Conservation (phyloP, 177 flowering plant genomes). For the Vitis hybrid region DNA sequence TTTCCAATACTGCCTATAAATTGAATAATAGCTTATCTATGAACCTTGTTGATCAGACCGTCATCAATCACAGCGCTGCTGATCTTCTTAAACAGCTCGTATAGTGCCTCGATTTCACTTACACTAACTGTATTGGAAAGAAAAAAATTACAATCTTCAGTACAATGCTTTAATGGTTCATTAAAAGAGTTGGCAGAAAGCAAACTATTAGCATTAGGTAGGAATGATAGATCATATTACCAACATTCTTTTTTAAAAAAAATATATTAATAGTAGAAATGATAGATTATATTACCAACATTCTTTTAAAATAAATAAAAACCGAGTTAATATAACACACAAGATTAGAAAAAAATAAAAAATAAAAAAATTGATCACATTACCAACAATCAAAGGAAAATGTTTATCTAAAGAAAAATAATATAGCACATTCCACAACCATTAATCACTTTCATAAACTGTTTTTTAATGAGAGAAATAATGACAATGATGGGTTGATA, state of each 20-base stretch:
- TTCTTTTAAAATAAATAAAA: too few species aligned
- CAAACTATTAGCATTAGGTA: too few species aligned
- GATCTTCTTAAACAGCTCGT: constrained; percentile 92
- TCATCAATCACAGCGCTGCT: constrained; percentile 97
- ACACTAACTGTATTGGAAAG: constrained; percentile 73
- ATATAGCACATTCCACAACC: too few species aligned
- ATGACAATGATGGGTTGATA: background rate
- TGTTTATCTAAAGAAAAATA: too few species aligned
- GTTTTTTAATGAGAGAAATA: background rate
- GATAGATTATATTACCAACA: too few species aligned
- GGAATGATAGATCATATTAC: background rate
- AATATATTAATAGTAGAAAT: too few species aligned
- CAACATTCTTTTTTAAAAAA: too few species aligned
- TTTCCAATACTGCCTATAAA: background rate
- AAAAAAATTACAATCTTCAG: constrained; percentile 6
- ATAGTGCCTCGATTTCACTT: constrained; percentile 90
- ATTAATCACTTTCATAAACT: too few species aligned
- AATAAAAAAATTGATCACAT: background rate
- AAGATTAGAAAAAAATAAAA: too few species aligned
- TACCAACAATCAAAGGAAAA: background rate
- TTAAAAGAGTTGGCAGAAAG: background rate
- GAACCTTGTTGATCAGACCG: constrained; percentile 91
- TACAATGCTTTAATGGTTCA: background rate
- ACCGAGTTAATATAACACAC: too few species aligned
- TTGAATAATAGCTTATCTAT: background rate